These are phyloP conservation scores for Chrysanthemum makinoi DNA, from an alignment of 129 eudicot genomes.

Conservation along the genomic window DNA sequence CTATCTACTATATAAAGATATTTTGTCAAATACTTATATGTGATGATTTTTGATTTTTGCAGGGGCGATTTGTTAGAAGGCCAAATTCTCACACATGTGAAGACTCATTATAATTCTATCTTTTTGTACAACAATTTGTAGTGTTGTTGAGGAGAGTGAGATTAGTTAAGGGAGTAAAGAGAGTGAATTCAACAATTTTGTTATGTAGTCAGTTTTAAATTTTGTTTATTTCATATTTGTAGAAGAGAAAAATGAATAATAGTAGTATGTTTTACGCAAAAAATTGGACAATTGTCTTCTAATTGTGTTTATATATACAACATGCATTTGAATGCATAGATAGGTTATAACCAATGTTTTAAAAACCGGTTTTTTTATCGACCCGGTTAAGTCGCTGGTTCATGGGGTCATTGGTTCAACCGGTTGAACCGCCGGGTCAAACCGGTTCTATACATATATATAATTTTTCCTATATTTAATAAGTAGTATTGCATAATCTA, in stretches of 20 bases:
- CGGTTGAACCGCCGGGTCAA: too few species aligned
- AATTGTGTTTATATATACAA: not conserved
- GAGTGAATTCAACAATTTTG: constrained; percentile 20
- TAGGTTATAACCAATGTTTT: not conserved
- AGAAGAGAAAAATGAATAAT: not conserved
- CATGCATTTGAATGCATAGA: not conserved
- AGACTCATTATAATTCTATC: constrained; percentile 17
- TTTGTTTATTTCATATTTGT: constrained; percentile 11
- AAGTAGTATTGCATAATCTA: too few species aligned
- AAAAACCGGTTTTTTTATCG: too few species aligned
- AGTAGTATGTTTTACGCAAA: not conserved
- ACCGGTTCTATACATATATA: too few species aligned
- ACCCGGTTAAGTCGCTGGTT: too few species aligned
- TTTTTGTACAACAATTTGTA: constrained; percentile 15
- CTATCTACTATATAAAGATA: too few species aligned
- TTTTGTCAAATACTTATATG: not conserved
- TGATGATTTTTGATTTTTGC: constrained; percentile 23
- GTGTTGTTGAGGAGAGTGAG: constrained; percentile 27
- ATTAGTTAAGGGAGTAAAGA: constrained; percentile 26
- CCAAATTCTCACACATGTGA: constrained; percentile 44
- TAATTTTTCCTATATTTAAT: too few species aligned
- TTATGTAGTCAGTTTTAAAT: constrained; percentile 14
- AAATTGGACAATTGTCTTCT: not conserved
- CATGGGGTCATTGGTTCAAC: too few species aligned
- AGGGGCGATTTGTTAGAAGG: constrained; percentile 79